Evolutionary conservation across 768 basidiomycete species (phyloP).

Genomic region (Ramaria sp.): DNA sequence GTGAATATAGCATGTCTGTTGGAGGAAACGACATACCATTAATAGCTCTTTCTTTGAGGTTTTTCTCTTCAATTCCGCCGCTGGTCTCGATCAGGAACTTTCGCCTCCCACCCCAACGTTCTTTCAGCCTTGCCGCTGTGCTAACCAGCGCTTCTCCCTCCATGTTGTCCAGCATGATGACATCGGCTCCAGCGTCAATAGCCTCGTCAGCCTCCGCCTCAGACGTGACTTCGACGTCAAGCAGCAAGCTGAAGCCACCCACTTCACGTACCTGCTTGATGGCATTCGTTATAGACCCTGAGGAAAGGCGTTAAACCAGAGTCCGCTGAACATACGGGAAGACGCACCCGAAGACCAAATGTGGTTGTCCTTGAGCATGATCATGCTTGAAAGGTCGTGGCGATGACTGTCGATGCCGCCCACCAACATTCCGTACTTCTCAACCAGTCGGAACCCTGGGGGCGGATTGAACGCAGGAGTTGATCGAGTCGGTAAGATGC

Average conservation of each 20-base stretch:
- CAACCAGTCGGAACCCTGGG: conserved; percentile 84
- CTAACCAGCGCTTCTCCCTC: conserved; percentile 60
- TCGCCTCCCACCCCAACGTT: conserved; percentile 68
- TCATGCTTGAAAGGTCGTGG: conserved; percentile 96
- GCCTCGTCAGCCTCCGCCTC: conserved; percentile 93
- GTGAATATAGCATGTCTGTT: neutral
- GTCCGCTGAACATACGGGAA: neutral
- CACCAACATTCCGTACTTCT: conserved; percentile 98
- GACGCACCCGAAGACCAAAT: conserved; percentile 87
- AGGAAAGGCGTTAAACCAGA: neutral
- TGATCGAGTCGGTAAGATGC: neutral
- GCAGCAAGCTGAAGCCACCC: conserved; percentile 81
- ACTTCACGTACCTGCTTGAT: conserved; percentile 78
- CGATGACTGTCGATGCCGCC: conserved; percentile 95
- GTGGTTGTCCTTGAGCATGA: conserved; percentile 99
- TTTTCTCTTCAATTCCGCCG: conserved; percentile 87
- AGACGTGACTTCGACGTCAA: conserved; percentile 88
- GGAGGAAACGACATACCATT: conserved; percentile 46
- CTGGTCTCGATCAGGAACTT: conserved; percentile 90
- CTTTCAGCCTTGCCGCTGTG: conserved; percentile 61
- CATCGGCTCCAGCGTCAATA: conserved; percentile 90
- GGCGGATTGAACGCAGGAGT: neutral
- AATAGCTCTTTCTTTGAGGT: conserved; percentile 69
- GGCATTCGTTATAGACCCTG: conserved; percentile 86
- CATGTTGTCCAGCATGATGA: conserved; percentile 94